phyloP scores from a whole-genome alignment of 164 flowering plant genomes.

The Kalanchoe fedtschenkoi region DNA sequence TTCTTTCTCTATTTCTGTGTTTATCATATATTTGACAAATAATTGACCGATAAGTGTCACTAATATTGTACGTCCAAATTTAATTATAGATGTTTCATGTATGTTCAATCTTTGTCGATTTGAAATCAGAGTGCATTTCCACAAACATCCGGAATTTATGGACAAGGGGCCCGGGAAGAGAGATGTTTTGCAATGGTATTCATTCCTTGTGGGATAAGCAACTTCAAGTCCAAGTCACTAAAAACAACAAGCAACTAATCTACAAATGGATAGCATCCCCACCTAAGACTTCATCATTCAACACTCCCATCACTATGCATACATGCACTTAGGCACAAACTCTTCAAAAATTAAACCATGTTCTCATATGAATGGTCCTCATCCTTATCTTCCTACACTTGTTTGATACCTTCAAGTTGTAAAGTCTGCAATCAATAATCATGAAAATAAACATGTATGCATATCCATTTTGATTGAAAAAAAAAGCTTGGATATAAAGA shows the following conservation, averaged over 20 bases:
- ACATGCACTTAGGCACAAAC: not conserved
- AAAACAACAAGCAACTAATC: not conserved
- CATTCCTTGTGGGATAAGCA: not conserved
- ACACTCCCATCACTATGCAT: not conserved
- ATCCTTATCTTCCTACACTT: not conserved
- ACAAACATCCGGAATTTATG: too few relatives aligned
- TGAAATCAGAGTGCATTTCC: too few relatives aligned
- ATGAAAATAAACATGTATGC: too few relatives aligned
- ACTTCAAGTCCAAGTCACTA: not conserved
- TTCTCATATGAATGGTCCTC: not conserved
- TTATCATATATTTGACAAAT: too few relatives aligned
- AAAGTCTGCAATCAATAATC: too few relatives aligned
- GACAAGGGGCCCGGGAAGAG: too few relatives aligned
- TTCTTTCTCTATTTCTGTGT: too few relatives aligned
- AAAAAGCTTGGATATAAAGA: not conserved
- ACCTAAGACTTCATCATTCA: not conserved
- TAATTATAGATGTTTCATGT: too few relatives aligned
- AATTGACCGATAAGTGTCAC: too few relatives aligned
- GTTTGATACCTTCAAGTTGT: not conserved
- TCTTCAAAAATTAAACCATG: not conserved
- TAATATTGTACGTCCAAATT: too few relatives aligned
- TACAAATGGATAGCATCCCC: not conserved
- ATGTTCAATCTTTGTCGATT: too few relatives aligned
- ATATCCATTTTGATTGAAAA: not conserved
- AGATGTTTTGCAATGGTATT: not conserved